Base-by-base conservation (phyloP, 2,329 filamentous ascomycete species). In the Stemphylium lycopersici region DNA sequence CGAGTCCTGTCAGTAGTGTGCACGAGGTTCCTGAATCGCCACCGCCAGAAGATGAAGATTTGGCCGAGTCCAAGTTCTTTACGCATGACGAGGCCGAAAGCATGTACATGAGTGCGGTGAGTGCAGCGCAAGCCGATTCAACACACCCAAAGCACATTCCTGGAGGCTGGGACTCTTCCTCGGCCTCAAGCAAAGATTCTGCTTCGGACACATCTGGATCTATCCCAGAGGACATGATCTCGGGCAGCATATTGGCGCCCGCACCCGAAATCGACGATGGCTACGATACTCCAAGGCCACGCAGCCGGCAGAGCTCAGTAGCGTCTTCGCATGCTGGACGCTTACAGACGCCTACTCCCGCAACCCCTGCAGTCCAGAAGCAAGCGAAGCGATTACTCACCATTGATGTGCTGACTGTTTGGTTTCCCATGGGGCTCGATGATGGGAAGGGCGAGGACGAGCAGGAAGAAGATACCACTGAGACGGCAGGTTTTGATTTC, bases 41-140 rank as follows among this genome's bases (percentile, higher is more conserved):
- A 18, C 48, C 56, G 1, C 44, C 49, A 10, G 13, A 39, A 15
- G 58, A 61, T 13, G 58, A 70, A 47, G 70, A 71, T 47, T 52
- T 76, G 22, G 52, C 74, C 11, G 64, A 77, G 58, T 93, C 90
- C 4, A 87, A 84, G 36, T 68, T 92, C 1, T 93, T 90, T 67
- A 91, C 85, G 32, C 89, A 91, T 54, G 89, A 91, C 57, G 90
- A 93, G 58, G 90, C 90, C 0, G 87, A 91, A 68, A 95, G 91
- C 71, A 90, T 96, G 87, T 96, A 95, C 65, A 88, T 92, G 87
- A 93, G 86, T 67, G 85, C 83, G 10, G 77, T 86, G 50, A 85
- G 82, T 53, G 74, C 76, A 33, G 70, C 69, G 8, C 70, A 73
- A 20, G 56, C 46, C 2, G 47, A 51, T 34, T 53, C 62, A 8